Base-by-base conservation (phyloP, 176 grass and related monocot genomes). In the Ampelocalamus luodianensis region DNA sequence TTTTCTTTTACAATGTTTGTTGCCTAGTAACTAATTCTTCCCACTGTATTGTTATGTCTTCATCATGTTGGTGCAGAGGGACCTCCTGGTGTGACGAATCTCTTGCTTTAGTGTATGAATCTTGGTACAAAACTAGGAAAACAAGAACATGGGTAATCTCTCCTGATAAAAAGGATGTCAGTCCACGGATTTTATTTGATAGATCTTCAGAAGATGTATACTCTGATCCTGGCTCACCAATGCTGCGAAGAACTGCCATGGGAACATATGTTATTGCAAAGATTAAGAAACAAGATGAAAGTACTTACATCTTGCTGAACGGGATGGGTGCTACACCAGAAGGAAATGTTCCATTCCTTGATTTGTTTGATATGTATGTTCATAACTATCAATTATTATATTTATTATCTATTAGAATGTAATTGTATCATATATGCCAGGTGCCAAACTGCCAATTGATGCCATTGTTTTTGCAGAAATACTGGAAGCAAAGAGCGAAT, bases 141-240 rank as follows among this genome's bases (percentile, higher is more conserved):
- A 99, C 90, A 58, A 96, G 93, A 88, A 96, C 97, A 77, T 99
- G 97, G 97, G 82, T 99, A 38, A 55, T 99, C 17, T 86, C 92
- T 85, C 97, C 93, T 85, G 97, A 96, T 74, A 82, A 91, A 59
- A 92, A 94, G 42, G 86, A 84, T 91, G 82, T 85, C 74, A 92
- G 46, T 65, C 92, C 97, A 83, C 66, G 76, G 26, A 86, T 99
- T 86, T 89, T 99, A 76, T 99, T 99, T 74, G 93, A 99, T 80
- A 92, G 97, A 76, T 99, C 93, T 49, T 99, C 93, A 60, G 97
- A 99, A 92, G 97, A 99, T 86, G 97, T 88, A 46, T 99, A 99
- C 84, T 96, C 97, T 29, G 93, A 99, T 91, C 97, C 97, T 76
- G 97, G 97, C 18, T 99, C 93, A 38, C 93, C 97, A 90, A 96